Evolutionary conservation across 345 rosid species (phyloP).

Genomic region (Passiflora organensis): DNA sequence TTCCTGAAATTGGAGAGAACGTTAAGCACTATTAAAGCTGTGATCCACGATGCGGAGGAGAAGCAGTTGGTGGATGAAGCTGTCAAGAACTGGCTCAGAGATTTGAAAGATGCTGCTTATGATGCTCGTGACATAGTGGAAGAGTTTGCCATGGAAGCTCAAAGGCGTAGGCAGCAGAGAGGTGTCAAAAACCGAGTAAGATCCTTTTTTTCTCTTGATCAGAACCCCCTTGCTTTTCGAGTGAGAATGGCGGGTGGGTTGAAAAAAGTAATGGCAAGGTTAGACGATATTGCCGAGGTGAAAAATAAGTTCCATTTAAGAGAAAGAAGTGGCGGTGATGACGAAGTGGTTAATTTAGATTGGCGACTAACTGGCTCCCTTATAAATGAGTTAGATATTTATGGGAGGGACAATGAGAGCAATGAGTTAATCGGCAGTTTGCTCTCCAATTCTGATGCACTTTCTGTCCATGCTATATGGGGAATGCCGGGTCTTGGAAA

Average conservation of each 20-base stretch:
- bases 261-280: background rate
- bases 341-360: background rate
- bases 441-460: background rate
- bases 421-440: background rate
- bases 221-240: background rate
- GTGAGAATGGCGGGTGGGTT: background rate
- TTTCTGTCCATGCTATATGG: conserved; percentile 5
- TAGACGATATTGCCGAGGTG: conserved; percentile 1
- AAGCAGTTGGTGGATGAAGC: background rate
- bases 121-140: background rate
- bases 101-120: background rate
- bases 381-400: background rate
- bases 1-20: background rate
- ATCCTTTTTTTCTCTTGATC: background rate
- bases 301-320: background rate
- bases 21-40: background rate
- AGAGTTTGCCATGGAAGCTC: background rate
- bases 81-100: background rate
- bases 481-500: conserved; percentile 9
- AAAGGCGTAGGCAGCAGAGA: background rate
- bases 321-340: background rate
- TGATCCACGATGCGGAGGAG: background rate
- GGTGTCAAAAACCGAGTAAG: background rate
- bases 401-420: background rate
- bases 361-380: background rate